Evolutionary conservation across 257 asterid genomes (phyloP).

Genomic region (Avicennia marina): DNA sequence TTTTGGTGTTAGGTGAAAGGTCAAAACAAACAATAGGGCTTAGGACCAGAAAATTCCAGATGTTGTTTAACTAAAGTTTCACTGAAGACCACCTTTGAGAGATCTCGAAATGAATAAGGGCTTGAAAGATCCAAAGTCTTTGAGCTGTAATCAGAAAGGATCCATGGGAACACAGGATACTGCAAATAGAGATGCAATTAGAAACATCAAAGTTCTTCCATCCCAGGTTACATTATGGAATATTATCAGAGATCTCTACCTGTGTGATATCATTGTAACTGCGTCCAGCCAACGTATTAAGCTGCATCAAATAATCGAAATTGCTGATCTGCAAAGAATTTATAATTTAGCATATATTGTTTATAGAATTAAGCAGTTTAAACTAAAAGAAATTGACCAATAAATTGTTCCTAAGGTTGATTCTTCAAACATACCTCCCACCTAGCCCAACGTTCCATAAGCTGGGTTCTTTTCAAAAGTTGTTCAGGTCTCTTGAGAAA

Average conservation of each 20-base stretch:
- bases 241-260: conserved; percentile 34
- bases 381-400: conserved; percentile 12
- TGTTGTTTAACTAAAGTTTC: background rate
- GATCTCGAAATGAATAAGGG: conserved; percentile 92
- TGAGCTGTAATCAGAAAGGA: conserved; percentile 89
- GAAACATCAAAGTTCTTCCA: conserved; percentile 15
- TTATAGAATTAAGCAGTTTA: conserved; percentile 15
- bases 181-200: conserved; percentile 39
- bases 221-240: conserved; percentile 10
- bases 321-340: conserved; percentile 81
- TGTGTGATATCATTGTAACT: conserved; percentile 96
- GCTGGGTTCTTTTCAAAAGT: conserved; percentile 92
- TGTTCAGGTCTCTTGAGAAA: conserved; percentile 90
- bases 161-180: conserved; percentile 99
- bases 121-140: conserved; percentile 65
- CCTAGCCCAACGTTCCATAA: conserved; percentile 98
- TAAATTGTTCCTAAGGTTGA: conserved; percentile 17
- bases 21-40: conserved; percentile 2
- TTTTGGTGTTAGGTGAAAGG: conserved; percentile 22
- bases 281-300: conserved; percentile 95
- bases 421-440: conserved; percentile 75
- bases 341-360: conserved; percentile 1
- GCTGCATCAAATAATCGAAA: conserved; percentile 97
- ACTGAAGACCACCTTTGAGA: conserved; percentile 64
- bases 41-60: too few species aligned